Base-by-base conservation (phyloP, 345 rosid species). In the Trapa incisa region DNA sequence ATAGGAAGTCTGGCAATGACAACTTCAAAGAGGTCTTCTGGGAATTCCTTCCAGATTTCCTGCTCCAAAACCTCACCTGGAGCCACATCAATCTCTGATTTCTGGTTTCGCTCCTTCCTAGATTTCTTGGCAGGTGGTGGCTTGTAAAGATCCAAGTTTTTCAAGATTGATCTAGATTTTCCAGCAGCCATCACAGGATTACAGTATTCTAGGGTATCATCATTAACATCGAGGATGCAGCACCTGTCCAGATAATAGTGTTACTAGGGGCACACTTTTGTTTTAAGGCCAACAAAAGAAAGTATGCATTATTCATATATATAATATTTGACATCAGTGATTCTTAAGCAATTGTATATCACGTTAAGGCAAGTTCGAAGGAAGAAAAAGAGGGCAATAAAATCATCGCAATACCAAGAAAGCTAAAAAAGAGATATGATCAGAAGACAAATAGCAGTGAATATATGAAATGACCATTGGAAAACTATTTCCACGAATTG, bases 1-100 rank as follows among this genome's bases (percentile, higher is more conserved):
- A 89, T 68, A 5, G 99, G 99, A 70, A 94, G 89, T 65, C 99
- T 91, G 29, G 97, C 92, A 75, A 94, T 80, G 73, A 94, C 85
- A 67, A 86, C 89, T 78, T 94, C 97, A 11, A 83, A 87, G 69
- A 94, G 99, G 78, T 94, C 99, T 76, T 85, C 93, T 0, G 99
- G 99, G 75, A 94, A 94, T 41, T 87, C 93, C 80, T 84, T 86
- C 99, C 99, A 94, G 65, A 94, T 85, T 61, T 87, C 79, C 78
- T 77, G 84, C 37, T 85, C 95, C 97, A 94, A 84, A 67, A 75
- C 74, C 76, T 85, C 97, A 56, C 65, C 73, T 36, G 76, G 38
- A 61, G 66, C 71, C 42, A 61, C 72, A 37, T 70, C 73, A 66
- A 70, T 75, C 71, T 75, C 80, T 65, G 69, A 73, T 68, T 86